Evolutionary conservation across 2,329 filamentous ascomycete genomes (phyloP), one percentile per base, ranked within the genome.

Genomic region (Ceratocystis huliohia): DNA sequence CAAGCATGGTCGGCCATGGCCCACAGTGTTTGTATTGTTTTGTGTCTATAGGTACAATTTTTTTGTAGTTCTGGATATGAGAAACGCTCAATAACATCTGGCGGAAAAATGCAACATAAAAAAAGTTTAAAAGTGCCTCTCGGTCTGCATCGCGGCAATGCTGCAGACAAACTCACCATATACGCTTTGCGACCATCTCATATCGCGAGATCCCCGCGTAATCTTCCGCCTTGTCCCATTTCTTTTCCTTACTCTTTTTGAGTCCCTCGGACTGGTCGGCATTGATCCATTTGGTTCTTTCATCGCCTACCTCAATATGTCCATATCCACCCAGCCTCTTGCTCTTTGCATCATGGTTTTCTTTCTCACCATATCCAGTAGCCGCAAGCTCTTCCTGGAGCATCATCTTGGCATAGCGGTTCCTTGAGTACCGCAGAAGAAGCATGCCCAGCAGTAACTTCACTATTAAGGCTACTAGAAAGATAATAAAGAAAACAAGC

Each of bases 181-280:
- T 99, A 74, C 94, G 83, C 81, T 96, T 97, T 0, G 91, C 90
- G 71, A 91, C 87, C 94, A 97, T 96, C 73, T 91, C 91, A 77
- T 96, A 99, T 71, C 94, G 82, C 81, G 84, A 69, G 85, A 90
- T 74, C 78, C 84, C 72, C 81, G 88, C 75, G 84, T 84, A 74
- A 83, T 78, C 77, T 3, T 68, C 70, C 1, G 74, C 73, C 1
- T 69, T 70, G 22, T 67, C 84, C 64, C 83, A 81, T 66, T 81
- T 81, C 64, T 78, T 77, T 45, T 80, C 77, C 69, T 78, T 78
- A 64, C n/a, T 70, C 77, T 72, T 84, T 71, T 80, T 81, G 68
- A 89, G 73, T 0, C 85, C 88, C 50, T 94, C 90, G 0, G 82
- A 80, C 74, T 95, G 90, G 74, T 96, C 94, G 3, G 84, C 85